phyloP scores from a whole-genome alignment of 2,329 filamentous ascomycete species.

The Colletotrichum aenigma region DNA sequence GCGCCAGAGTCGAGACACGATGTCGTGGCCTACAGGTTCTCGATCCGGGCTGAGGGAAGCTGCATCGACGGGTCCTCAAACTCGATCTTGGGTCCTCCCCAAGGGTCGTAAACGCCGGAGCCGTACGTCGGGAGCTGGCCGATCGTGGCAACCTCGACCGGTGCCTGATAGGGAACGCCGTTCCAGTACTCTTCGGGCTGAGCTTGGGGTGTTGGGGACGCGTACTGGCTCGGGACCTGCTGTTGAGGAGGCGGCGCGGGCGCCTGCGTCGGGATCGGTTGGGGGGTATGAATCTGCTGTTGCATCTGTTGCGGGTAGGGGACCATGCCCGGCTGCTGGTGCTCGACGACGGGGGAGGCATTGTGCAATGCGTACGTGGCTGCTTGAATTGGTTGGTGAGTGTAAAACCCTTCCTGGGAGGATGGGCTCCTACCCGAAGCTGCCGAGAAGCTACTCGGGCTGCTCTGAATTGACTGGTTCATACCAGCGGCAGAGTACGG shows the following conservation, averaged over 20 bases:
- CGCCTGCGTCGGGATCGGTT: conserved; percentile 32
- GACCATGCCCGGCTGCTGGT: conserved; percentile 43
- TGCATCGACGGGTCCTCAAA: conserved; percentile 63
- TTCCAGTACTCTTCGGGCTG: conserved; percentile 59
- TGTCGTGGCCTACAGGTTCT: conserved; percentile 47
- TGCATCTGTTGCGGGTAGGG: conserved; percentile 44
- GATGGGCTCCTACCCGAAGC: conserved; percentile 58
- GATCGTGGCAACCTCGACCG: conserved; percentile 61
- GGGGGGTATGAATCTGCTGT: conserved; percentile 36
- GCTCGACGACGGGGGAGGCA: conserved; percentile 51
- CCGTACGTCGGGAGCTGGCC: conserved; percentile 55
- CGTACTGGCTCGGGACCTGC: conserved; percentile 30
- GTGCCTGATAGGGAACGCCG: conserved; percentile 55
- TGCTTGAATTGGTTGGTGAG: conserved; percentile 54
- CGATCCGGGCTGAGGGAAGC: conserved; percentile 63
- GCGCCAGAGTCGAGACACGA: neutral
- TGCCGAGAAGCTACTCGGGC: conserved; percentile 63
- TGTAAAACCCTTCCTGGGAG: conserved; percentile 61
- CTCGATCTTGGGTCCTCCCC: conserved; percentile 57
- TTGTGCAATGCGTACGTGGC: conserved; percentile 53
- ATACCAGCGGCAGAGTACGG: conserved; percentile 53
- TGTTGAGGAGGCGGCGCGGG: conserved; percentile 22
- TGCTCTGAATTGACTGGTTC: conserved; percentile 59
- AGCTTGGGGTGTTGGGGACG: conserved; percentile 38
- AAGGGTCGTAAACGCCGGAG: conserved; percentile 56